Conservation (phyloP, 2,329 filamentous ascomycete species). For the Fusarium sp. region DNA sequence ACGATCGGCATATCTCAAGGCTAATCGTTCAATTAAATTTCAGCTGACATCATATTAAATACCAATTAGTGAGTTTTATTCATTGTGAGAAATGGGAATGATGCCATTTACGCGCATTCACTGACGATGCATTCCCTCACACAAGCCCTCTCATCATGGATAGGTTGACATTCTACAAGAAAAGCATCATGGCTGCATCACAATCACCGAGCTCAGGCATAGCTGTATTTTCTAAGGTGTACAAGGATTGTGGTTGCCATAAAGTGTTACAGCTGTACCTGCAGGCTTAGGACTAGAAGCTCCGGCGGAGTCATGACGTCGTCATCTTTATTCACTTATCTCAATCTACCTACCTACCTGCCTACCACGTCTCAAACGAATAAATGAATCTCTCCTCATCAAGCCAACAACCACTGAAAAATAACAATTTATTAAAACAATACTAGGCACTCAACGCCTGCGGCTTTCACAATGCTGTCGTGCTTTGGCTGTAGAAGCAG, state of each 20-base stretch:
- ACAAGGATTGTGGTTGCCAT: conserved; percentile 9
- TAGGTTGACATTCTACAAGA: background rate
- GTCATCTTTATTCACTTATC: conserved; percentile 11
- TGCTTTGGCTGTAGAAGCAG: conserved; percentile 70
- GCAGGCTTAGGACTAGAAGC: conserved; percentile 23
- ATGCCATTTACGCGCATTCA: background rate
- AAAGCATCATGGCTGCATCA: conserved; percentile 25
- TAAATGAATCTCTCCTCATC: background rate
- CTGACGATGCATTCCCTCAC: conserved; percentile 3
- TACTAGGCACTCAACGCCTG: background rate
- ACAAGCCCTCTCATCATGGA: conserved; percentile 29
- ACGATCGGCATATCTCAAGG: background rate
- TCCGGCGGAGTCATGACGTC: conserved; percentile 40
- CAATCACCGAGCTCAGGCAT: conserved; percentile 6
- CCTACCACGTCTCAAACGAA: background rate
- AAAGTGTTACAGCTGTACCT: background rate
- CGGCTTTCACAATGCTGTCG: conserved; percentile 61
- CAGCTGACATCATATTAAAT: background rate
- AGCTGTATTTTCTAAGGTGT: background rate
- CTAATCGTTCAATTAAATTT: background rate
- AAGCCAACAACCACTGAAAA: background rate
- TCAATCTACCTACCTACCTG: too few species aligned
- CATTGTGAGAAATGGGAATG: conserved; percentile 1
- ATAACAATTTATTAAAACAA: background rate
- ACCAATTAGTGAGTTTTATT: background rate